A percentile compares a stretch with the other conserved stretches of the same genome.
These are phyloP conservation scores for Ustilago trichophora DNA, from an alignment of 1,284 basidiomycete species.

Conservation along the genomic window DNA sequence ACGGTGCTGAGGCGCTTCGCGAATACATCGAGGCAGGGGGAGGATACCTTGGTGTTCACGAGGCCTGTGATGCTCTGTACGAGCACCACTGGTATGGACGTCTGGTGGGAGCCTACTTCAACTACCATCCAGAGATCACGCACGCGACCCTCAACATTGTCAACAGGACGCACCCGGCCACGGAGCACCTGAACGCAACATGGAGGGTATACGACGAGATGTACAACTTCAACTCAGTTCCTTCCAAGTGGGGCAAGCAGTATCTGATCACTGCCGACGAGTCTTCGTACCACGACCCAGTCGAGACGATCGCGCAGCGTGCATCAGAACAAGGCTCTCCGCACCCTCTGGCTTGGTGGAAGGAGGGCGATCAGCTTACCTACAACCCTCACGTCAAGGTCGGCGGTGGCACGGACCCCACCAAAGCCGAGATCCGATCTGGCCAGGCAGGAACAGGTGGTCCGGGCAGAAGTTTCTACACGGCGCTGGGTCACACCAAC, in stretches of 20 bases:
- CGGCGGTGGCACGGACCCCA: constrained; percentile 51
- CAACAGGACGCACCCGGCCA: constrained; percentile 49
- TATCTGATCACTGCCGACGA: constrained; percentile 53
- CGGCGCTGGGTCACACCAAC: constrained; percentile 50
- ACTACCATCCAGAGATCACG: constrained; percentile 50
- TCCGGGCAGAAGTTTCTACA: constrained; percentile 51
- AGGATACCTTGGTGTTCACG: constrained; percentile 58
- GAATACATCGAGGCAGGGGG: constrained; percentile 57
- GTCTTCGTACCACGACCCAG: constrained; percentile 40
- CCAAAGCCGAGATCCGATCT: constrained; percentile 30
- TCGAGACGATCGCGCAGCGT: constrained; percentile 29
- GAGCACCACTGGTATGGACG: constrained; percentile 53
- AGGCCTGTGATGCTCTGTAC: constrained; percentile 51
- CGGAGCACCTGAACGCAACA: constrained; percentile 35
- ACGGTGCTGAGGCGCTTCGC: constrained; percentile 40
- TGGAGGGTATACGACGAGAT: constrained; percentile 58
- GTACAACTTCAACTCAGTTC: constrained; percentile 56
- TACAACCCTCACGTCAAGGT: constrained; percentile 41
- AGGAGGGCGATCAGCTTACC: constrained; percentile 48
- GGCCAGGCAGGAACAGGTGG: constrained; percentile 49
- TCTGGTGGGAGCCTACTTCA: constrained; percentile 54
- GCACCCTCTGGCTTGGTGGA: constrained; percentile 61
- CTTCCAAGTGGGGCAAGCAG: constrained; percentile 38
- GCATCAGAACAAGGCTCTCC: constrained; percentile 38
- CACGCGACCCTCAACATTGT: constrained; percentile 41